These are phyloP conservation scores for apple (Malus domestica) DNA, from an alignment of 306 rosid genomes.

Conservation along the genomic window ASM211411v1 NC_041804.1:5901501-5902000, in stretches of 20 bases:
- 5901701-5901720: neutral
- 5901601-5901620: neutral
- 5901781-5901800: neutral
- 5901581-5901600: neutral
- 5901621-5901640: neutral
- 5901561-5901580: conserved; percentile 6
- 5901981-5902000: conserved; percentile 30
- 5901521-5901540: conserved; percentile 14
- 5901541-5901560: conserved; percentile 11
- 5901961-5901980: neutral
- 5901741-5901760: neutral
- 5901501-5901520: conserved; percentile 20
- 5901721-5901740: neutral
- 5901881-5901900: neutral
- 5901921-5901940: neutral
- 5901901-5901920: neutral
- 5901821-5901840: neutral
- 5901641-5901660: neutral
- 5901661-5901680: neutral
- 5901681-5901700: neutral
- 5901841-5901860: neutral
- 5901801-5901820: neutral
- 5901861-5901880: neutral
- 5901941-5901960: conserved; percentile 4
- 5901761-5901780: neutral